Base-by-base conservation (phyloP, 495 filamentous ascomycete genomes). In the Penicillium soppii region DNA sequence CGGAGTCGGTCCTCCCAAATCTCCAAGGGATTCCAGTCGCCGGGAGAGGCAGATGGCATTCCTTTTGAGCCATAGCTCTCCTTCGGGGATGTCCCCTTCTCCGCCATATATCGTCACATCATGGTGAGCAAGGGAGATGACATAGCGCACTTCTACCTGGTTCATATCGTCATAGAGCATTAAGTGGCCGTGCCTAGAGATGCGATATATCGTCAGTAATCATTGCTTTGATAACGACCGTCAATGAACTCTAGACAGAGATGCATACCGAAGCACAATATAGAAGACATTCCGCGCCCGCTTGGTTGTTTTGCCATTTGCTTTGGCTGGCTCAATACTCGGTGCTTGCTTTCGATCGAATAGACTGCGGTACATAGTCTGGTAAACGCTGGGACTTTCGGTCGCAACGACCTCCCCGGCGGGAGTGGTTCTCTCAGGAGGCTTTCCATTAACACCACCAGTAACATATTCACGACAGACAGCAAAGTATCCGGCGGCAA, bases 341-440 rank as follows among this genome's bases (percentile, higher is more conserved):
- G 73, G 72, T 1, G 67, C 45, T 43, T 85, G 81, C 58, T 88
- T 92, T 41, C 94, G 82, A 54, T 97, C 92, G 63, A 98, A 98
- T 38, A 98, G 82, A 67, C 89, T 95, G 58, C 91, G 77, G 67
- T 97, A 97, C 94, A 98, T 96, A 65, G 87, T 84, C 78, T 97
- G 95, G 62, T 97, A 97, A 22, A 98, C 92, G 59, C 90, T 95
- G 32, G 87, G 90, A 64, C 90, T 95, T 53, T 90, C 88, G 8
- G 85, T 70, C 23, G 83, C 82, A 49, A 83, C 74, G 38, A 82
- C 75, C 43, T 84, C 83, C 10, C 89, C 90, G 7, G 89, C 81
- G 9, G 91, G 90, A 2, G 90, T 94, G 30, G 83, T 85, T 46
- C 91, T 80, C 66, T 96, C 92, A 52, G 91, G 91, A 4, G 92